Conservation (phyloP, 2,329 filamentous ascomycete genomes). For the Boeremia lycopersici region DNA sequence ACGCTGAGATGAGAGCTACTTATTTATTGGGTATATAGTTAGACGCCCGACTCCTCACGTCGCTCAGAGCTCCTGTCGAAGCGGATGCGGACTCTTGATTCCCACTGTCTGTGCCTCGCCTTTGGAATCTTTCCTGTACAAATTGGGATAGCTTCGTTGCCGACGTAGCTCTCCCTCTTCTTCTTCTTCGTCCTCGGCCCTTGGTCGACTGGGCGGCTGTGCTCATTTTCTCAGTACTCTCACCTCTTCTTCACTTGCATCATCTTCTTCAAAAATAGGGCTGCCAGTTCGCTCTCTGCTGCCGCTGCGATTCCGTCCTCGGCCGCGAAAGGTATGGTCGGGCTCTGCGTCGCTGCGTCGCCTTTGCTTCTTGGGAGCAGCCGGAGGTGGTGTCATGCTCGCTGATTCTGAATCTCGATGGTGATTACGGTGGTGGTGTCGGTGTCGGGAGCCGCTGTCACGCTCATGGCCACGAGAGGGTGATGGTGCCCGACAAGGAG, state of each 20-base stretch:
- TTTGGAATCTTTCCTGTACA: slow-evolving; percentile 34
- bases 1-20: not conserved
- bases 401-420: slow-evolving; percentile 35
- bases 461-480: slow-evolving; percentile 45
- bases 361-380: slow-evolving; percentile 30
- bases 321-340: slow-evolving; percentile 44
- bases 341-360: slow-evolving; percentile 44
- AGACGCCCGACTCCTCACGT: not conserved
- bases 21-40: slow-evolving; percentile 5
- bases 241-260: slow-evolving; percentile 31
- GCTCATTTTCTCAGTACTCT: slow-evolving; percentile 43
- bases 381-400: slow-evolving; percentile 30
- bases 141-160: slow-evolving; percentile 47
- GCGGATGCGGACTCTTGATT: slow-evolving; percentile 7
- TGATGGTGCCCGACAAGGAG: slow-evolving; percentile 37
- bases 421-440: slow-evolving; percentile 41
- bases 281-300: slow-evolving; percentile 27
- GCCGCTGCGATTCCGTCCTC: slow-evolving; percentile 35
- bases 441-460: slow-evolving; percentile 37
- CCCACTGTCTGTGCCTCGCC: slow-evolving; percentile 4
- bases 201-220: slow-evolving; percentile 42
- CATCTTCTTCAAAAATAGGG: slow-evolving; percentile 31
- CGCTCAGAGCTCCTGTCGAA: slow-evolving; percentile 10
- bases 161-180: slow-evolving; percentile 36
- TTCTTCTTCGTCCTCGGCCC: slow-evolving; percentile 24